A percentile compares a stretch with the other conserved stretches of the same genome.
Evolutionary conservation across 306 rosid species (phyloP).

Genomic region (Cajanus cajan): DNA sequence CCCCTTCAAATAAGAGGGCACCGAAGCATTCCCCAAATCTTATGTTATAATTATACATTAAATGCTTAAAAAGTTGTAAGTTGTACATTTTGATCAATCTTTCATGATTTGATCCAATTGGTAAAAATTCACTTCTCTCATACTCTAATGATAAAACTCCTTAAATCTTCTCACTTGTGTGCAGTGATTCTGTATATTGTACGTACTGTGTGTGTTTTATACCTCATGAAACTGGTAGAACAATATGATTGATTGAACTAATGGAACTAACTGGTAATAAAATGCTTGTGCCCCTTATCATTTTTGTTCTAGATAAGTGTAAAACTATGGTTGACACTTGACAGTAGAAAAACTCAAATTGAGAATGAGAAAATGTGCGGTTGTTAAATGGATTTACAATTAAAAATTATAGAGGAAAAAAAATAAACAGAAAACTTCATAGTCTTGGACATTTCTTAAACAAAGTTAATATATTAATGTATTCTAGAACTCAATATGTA

Average conservation of each 20-base stretch:
- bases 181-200: too few relatives aligned
- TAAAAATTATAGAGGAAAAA: background rate
- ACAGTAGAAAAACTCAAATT: background rate
- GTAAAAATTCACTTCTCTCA: too few relatives aligned
- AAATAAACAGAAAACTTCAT: background rate
- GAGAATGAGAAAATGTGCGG: background rate
- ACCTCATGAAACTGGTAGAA: background rate
- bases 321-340: background rate
- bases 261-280: background rate
- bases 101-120: too few relatives aligned
- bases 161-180: too few relatives aligned
- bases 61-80: too few relatives aligned
- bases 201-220: background rate
- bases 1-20: too few relatives aligned
- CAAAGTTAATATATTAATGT: background rate
- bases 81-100: too few relatives aligned
- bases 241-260: background rate
- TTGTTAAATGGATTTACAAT: background rate
- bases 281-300: background rate
- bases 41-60: too few relatives aligned
- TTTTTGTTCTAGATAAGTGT: background rate
- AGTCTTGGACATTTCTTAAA: background rate
- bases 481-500: background rate
- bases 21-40: too few relatives aligned
- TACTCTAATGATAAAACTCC: too few relatives aligned